Base-by-base conservation (phyloP, 805 yeast genomes). In the Metschnikowia chrysomelidarum region DNA sequence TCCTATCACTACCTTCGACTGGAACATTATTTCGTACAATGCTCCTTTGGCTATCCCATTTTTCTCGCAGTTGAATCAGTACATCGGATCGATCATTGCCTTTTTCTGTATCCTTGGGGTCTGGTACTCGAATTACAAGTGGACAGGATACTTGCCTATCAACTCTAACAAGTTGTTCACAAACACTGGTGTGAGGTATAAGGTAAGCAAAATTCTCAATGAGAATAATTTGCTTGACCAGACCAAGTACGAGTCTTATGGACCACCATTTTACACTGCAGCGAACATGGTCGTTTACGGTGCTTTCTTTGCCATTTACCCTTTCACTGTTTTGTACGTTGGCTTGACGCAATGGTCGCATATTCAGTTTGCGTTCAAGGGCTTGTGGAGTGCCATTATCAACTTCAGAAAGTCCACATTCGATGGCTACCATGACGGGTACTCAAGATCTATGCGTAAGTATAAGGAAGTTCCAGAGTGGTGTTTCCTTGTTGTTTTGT, bases 391-490 rank as follows among this genome's bases (percentile, higher is more conserved):
- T 3, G 30, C 49, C 2, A 19, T 58, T 17, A 52, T 30, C n/a
- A 34, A 50, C 40, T 46, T 46, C 41, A 42, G 31, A 10, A 44
- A 44, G 25, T 58, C 66, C 1, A 48, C 56, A 8, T 58, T 49
- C 33, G 61, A 57, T 19, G 67, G 60, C 0, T 61, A 52, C 34
- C 38, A 56, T 28, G 67, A 62, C 36, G 60, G 66, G 3, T 61
- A 54, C 30, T 43, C 58, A 22, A 49, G 46, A 30, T 54, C 60
- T 54, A 62, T 61, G 67, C 43, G 44, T 24, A 47, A 50, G 12
- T 61, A 61, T 31, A 51, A 48, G 24, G 67, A 61, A 43, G 64
- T 58, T 14, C 67, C 65, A 4, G 65, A 61, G 26, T 58, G 60
- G 59, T 48, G 44, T 2, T 60, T 53, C 39, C 23, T 50, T 4